Evolutionary conservation across 2,329 filamentous ascomycete species (phyloP).

Genomic region (Aquanectria penicillioides): DNA sequence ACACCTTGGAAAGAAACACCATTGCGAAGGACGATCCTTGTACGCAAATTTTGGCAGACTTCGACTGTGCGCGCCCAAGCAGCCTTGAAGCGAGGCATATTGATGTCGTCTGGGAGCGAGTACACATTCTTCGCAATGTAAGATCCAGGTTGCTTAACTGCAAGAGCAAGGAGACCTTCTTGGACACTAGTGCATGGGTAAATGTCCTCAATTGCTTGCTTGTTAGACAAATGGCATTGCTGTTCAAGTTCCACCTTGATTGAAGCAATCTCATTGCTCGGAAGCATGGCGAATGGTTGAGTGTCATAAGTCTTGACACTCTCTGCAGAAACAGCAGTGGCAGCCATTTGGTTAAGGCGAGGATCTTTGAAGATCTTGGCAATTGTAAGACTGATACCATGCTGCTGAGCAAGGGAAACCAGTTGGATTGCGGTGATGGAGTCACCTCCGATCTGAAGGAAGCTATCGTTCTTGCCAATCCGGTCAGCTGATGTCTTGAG

Average conservation of each 20-base stretch:
- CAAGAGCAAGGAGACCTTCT: slow-evolving; percentile 1
- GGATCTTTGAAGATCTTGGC: not conserved
- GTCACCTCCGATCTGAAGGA: not conserved
- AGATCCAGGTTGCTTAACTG: slow-evolving; percentile 13
- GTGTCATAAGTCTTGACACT: not conserved
- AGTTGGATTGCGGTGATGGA: slow-evolving; percentile 2
- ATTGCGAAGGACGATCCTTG: not conserved
- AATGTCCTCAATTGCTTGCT: not conserved
- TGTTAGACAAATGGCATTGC: not conserved
- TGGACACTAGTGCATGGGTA: not conserved
- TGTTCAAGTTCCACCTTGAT: not conserved
- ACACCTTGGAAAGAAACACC: not conserved
- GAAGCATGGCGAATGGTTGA: not conserved
- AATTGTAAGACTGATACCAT: not conserved
- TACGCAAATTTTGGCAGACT: not conserved
- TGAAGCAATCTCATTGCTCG: not conserved
- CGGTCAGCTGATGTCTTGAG: not conserved
- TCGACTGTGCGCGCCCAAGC: not conserved
- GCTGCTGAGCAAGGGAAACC: not conserved
- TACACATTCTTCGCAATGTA: slow-evolving; percentile 18
- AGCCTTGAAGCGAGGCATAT: not conserved
- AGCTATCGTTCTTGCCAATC: not conserved
- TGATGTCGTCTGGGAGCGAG: not conserved
- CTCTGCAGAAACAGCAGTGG: not conserved
- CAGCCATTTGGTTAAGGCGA: not conserved